Conservation (phyloP, 371 early-diverging fungal genomes). For the Funneliformis caledonium region DNA sequence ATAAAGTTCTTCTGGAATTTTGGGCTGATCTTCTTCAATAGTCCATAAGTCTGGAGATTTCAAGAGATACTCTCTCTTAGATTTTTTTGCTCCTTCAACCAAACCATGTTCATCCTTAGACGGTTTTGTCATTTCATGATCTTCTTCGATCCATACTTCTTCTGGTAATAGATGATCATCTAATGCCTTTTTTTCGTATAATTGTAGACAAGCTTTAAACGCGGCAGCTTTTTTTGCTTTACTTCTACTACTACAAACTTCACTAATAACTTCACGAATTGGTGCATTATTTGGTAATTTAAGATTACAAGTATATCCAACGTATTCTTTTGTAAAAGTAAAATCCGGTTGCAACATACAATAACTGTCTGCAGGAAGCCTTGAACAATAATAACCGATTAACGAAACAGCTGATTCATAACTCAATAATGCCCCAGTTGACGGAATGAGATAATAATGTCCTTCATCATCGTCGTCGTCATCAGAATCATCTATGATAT, state of each 20-base stretch:
- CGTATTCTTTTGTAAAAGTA: constrained; percentile 44
- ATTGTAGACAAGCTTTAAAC: constrained; percentile 67
- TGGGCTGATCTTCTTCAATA: constrained; percentile 15
- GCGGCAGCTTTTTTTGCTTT: constrained; percentile 77
- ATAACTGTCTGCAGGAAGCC: constrained; percentile 65
- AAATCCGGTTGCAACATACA: constrained; percentile 56
- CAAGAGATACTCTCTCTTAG: constrained; percentile 35
- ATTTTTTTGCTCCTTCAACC: constrained; percentile 39
- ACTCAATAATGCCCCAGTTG: constrained; percentile 70
- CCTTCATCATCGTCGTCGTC: constrained; percentile 45
- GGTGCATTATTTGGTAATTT: constrained; percentile 71
- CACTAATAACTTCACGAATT: constrained; percentile 60
- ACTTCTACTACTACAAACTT: constrained; percentile 58
- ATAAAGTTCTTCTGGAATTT: constrained; percentile 31
- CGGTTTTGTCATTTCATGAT: constrained; percentile 34
- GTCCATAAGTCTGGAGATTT: constrained; percentile 42
- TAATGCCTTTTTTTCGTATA: constrained; percentile 70
- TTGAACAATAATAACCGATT: constrained; percentile 67
- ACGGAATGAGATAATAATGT: constrained; percentile 52
- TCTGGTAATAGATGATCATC: constrained; percentile 75
- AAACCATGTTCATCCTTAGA: constrained; percentile 8
- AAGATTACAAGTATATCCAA: constrained; percentile 57
- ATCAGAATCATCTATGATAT: constrained; percentile 44
- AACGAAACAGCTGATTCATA: constrained; percentile 63
- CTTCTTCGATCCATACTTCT: constrained; percentile 24